Percentiles rank a stretch among this genome's conserved stretches.
These are phyloP conservation scores for Rhytidhysteron rufulum DNA, from an alignment of 2,329 filamentous ascomycete genomes.

Conservation along the genomic window DNA sequence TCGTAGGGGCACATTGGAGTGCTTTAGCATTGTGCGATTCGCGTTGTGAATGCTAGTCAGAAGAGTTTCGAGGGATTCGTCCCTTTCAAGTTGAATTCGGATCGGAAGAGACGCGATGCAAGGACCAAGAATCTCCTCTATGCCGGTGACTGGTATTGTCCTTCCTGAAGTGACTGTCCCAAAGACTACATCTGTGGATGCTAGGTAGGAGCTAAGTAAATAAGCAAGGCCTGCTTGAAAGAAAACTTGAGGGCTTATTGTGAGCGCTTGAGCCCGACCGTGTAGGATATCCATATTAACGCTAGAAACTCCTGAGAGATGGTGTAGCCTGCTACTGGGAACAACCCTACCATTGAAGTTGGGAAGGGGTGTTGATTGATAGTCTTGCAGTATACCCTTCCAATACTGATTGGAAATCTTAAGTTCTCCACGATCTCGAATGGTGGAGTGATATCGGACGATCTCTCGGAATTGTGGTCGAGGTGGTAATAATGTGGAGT, in stretches of 20 bases:
- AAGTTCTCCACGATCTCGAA: conserved; percentile 20
- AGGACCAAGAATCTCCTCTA: conserved; percentile 75
- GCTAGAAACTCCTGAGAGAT: conserved; percentile 17
- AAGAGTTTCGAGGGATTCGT: conserved; percentile 56
- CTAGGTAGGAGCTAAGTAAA: conserved; percentile 63
- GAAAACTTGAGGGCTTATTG: conserved; percentile 63
- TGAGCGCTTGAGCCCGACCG: conserved; percentile 28
- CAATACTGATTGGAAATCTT: conserved; percentile 60
- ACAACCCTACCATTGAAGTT: conserved; percentile 48
- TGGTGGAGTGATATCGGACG: conserved; percentile 45
- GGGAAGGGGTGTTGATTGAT: conserved; percentile 55
- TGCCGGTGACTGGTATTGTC: conserved; percentile 63
- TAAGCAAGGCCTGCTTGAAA: conserved; percentile 71
- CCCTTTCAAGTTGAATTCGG: conserved; percentile 56
- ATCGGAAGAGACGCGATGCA: conserved; percentile 74
- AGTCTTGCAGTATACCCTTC: conserved; percentile 60
- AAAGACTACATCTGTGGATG: conserved; percentile 63
- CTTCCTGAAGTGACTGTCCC: conserved; percentile 81
- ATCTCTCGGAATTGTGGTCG: conserved; percentile 62
- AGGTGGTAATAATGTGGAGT: conserved; percentile 16
- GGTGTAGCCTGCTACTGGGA: conserved; percentile 3
- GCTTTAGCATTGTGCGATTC: conserved; percentile 63
- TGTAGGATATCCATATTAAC: conserved; percentile 13
- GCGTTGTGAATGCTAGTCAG: conserved; percentile 60
- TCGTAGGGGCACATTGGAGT: conserved; percentile 61